Conservation (phyloP, 805 yeast species). For the Kodamaea neixiangensis region DNA sequence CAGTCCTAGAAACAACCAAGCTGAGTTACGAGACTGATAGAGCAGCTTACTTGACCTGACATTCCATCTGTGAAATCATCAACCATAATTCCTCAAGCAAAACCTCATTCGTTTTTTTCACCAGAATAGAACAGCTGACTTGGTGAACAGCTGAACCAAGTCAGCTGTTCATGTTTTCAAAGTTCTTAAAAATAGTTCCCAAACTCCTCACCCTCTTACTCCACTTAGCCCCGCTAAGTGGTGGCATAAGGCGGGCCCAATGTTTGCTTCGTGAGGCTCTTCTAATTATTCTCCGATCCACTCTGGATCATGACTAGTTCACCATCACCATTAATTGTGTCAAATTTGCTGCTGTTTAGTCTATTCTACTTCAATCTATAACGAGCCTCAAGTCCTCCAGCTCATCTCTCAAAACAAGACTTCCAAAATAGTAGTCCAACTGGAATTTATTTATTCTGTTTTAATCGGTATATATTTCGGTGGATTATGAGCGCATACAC, state of each 20-base stretch:
- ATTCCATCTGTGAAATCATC: not conserved
- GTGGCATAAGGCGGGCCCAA: not conserved
- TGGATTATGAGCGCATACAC: not conserved
- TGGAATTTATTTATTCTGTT: not conserved
- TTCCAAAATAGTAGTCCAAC: not conserved
- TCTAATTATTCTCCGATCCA: not conserved
- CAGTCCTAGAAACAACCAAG: not conserved
- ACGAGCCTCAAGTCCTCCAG: no score
- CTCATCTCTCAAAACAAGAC: not conserved
- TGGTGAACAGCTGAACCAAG: not conserved
- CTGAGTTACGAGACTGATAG: no score
- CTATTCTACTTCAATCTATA: no score
- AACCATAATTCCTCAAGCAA: no score
- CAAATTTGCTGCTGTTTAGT: no score
- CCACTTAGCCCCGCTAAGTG: not conserved
- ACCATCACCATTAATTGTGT: no score
- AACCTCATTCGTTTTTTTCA: not conserved
- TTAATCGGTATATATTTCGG: conserved; percentile 1
- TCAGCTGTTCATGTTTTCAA: not conserved
- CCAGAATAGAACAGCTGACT: not conserved
- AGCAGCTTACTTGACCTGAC: no score
- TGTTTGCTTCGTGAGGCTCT: not conserved
- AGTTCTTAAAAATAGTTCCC: no score
- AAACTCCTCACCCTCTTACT: not conserved
- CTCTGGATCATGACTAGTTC: no score